Conservation (phyloP, 2,329 filamentous ascomycete species). For the Hypoxylon sp. region DNA sequence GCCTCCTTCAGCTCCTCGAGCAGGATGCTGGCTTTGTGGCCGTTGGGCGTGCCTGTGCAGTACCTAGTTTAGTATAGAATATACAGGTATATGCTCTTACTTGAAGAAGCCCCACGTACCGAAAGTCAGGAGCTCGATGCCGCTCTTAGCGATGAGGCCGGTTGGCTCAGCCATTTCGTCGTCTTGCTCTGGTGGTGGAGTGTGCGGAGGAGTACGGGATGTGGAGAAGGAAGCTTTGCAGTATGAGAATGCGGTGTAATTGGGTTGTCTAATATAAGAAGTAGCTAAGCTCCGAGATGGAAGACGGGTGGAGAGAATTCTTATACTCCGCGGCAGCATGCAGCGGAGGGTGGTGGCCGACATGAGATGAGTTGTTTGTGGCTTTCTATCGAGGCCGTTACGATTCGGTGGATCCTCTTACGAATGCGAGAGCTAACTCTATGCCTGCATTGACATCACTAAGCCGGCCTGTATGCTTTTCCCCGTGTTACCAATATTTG, state of each 20-base stretch:
- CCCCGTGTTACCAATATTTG: not conserved
- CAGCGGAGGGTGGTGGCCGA: constrained; percentile 29
- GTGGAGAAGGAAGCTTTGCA: constrained; percentile 41
- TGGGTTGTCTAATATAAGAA: constrained; percentile 5
- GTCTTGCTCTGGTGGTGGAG: constrained; percentile 29
- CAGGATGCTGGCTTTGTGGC: constrained; percentile 71
- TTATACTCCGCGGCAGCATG: constrained; percentile 46
- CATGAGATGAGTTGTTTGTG: constrained; percentile 31
- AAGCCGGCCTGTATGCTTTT: not conserved
- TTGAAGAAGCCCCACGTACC: constrained; percentile 50
- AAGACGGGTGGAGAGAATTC: constrained; percentile 33
- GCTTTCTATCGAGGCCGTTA: constrained; percentile 3
- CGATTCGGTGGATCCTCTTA: constrained; percentile 7
- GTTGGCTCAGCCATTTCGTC: constrained; percentile 61
- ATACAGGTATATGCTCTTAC: not conserved
- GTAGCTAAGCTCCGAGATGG: constrained; percentile 20
- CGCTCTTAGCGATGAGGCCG: constrained; percentile 72
- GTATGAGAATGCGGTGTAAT: not conserved
- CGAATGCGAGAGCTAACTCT: constrained; percentile 8
- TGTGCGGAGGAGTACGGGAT: constrained; percentile 27
- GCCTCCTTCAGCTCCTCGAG: constrained; percentile 77
- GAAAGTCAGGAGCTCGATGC: constrained; percentile 75
- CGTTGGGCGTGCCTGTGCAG: constrained; percentile 64
- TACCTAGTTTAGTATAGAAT: not conserved
- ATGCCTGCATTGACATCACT: constrained; percentile 12